Conservation (phyloP, 345 rosid genomes). For the Rhodomyrtus tomentosa region DNA sequence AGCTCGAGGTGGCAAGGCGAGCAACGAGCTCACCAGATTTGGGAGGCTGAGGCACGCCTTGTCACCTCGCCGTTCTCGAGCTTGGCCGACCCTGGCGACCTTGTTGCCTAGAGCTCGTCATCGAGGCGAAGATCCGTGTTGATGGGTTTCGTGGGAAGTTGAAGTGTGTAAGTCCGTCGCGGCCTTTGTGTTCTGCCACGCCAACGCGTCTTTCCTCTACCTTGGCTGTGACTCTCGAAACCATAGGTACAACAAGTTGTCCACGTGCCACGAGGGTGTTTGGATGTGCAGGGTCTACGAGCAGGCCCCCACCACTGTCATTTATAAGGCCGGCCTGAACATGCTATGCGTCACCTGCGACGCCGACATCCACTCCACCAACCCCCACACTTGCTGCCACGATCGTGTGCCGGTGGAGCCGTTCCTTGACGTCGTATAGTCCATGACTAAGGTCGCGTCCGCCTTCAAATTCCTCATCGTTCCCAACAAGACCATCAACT, state of each 20-base stretch:
- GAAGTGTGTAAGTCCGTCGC: constrained; percentile 58
- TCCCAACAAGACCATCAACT: not conserved
- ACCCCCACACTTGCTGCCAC: constrained; percentile 77
- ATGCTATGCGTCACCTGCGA: constrained; percentile 75
- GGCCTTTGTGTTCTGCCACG: constrained; percentile 55
- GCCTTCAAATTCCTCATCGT: constrained; percentile 28
- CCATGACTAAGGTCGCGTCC: constrained; percentile 22
- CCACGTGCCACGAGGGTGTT: constrained; percentile 59
- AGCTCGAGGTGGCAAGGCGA: no score
- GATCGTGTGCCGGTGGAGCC: constrained; percentile 70
- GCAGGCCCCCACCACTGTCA: constrained; percentile 86
- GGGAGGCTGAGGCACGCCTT: no score
- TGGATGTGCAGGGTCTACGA: constrained; percentile 80
- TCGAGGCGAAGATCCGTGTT: not conserved
- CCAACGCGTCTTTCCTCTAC: constrained; percentile 63
- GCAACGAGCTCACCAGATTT: no score
- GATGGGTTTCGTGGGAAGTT: constrained; percentile 24
- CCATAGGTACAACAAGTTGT: constrained; percentile 36
- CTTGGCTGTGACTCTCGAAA: constrained; percentile 49
- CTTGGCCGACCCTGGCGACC: no score
- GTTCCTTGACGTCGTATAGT: constrained; percentile 35
- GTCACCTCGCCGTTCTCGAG: no score
- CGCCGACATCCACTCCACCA: constrained; percentile 85
- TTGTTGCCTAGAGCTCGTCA: no score
- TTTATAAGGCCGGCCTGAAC: constrained; percentile 92